phyloP scores from a whole-genome alignment of 1,284 basidiomycete species.

The Puccinia polysora region DNA sequence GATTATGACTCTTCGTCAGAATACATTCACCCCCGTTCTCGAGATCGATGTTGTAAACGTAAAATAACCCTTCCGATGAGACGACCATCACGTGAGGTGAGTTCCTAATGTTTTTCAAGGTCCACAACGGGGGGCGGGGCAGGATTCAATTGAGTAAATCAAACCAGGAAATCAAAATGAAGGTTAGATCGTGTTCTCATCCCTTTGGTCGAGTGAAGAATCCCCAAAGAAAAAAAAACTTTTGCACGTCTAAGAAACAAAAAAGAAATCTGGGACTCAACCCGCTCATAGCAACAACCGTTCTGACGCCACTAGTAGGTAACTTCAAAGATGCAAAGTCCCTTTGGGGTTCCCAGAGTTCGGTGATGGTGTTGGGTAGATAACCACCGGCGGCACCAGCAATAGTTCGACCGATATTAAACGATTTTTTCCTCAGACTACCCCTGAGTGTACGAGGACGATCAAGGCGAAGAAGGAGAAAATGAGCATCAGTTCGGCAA shows the following conservation, averaged over 20 bases:
- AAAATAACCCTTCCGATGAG: slow-evolving; percentile 90
- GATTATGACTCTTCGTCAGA: slow-evolving; percentile 81
- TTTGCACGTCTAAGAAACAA: not conserved
- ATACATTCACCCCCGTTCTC: slow-evolving; percentile 94
- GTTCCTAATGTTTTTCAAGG: slow-evolving; percentile 62
- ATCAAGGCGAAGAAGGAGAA: not conserved
- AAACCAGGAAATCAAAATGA: not conserved
- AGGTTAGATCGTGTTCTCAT: not conserved
- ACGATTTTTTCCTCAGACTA: slow-evolving; percentile 65
- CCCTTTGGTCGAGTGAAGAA: slow-evolving; percentile 9
- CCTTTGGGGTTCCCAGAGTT: slow-evolving; percentile 93
- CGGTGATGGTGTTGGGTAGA: slow-evolving; percentile 81
- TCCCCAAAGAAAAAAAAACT: not conserved
- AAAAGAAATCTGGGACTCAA: slow-evolving; percentile 9
- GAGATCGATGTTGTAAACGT: slow-evolving; percentile 90
- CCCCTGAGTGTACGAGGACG: slow-evolving; percentile 55
- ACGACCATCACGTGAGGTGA: slow-evolving; percentile 97
- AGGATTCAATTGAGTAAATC: not conserved
- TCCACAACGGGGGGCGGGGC: no score
- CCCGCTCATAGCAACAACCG: slow-evolving; percentile 48
- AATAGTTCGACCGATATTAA: slow-evolving; percentile 72
- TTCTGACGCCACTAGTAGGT: slow-evolving; percentile 65
- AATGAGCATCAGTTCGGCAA: no score
- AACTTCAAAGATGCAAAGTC: slow-evolving; percentile 91
- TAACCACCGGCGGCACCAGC: slow-evolving; percentile 82